phyloP scores from a whole-genome alignment of 2,329 filamentous ascomycete species.

The Elsinoe batatas region DNA sequence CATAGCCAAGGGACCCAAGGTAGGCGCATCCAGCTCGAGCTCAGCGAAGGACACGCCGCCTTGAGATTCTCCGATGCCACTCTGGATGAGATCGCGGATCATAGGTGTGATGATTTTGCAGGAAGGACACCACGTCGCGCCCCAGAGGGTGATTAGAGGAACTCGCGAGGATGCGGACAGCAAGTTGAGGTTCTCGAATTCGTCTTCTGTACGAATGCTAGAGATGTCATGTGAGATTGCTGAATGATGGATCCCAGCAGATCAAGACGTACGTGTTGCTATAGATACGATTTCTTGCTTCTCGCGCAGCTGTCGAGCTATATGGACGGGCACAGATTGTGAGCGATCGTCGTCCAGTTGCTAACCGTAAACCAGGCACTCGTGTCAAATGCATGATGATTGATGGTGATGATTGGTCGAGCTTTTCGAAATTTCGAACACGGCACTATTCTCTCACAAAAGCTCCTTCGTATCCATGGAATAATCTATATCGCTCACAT shows the following conservation, averaged over 20 bases:
- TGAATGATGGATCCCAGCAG: not conserved
- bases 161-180: constrained; percentile 36
- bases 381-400: too few species aligned
- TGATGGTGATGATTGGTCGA: too few species aligned
- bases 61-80: constrained; percentile 34
- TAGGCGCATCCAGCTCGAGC: constrained; percentile 38
- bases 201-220: constrained; percentile 37
- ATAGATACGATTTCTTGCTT: constrained; percentile 16
- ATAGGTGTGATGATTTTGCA: constrained; percentile 36
- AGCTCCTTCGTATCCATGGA: too few species aligned
- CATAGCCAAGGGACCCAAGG: constrained; percentile 33
- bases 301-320: constrained; percentile 14
- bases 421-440: too few species aligned
- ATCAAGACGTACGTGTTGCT: constrained; percentile 13
- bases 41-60: constrained; percentile 40
- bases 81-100: constrained; percentile 34
- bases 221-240: not conserved
- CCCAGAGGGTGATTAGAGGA: constrained; percentile 42
- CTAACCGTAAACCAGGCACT: too few species aligned
- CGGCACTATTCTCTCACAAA: too few species aligned
- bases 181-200: constrained; percentile 39
- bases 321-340: not conserved
- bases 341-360: not conserved
- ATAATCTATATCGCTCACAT: too few species aligned
- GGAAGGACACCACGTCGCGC: constrained; percentile 37